Evolutionary conservation across 192 early-diverging fungal species (phyloP), one percentile per base, ranked within the genome.

Genomic region (Coemansia sp.): DNA sequence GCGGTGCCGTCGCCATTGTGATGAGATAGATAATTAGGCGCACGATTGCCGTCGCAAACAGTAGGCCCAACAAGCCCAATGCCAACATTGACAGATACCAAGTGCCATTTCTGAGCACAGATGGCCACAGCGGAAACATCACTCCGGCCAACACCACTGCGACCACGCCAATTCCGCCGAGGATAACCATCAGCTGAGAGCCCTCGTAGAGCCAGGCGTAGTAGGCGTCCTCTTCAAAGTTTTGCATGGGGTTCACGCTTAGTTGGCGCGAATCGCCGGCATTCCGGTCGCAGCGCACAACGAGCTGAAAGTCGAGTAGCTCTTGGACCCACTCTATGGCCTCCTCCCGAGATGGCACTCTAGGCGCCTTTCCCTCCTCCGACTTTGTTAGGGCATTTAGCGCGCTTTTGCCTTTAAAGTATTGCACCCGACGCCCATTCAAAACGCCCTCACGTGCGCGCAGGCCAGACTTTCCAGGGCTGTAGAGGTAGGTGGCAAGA

Each of bases 111-210:
- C 94, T 84, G 61, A 98, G 83, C 46, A 87, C 75, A 9, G 87
- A 79, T 8, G 97, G 97, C 97, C 97, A 98, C 31, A 98, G 87
- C 36, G 96, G 97, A 88, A 99, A 99, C 90, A 99, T 90, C 65
- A 99, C 97, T 65, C 92, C 96, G 1, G 94, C 92, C 71, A 99
- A 87, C 29, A 94, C 90, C 15, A 94, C 81, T 4, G 86, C 78
- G 44, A 99, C 81, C 27, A 99, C 80, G 24, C 87, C 92, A 36
- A 88, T 86, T 7, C 93, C 96, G 53, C 94, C 90, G 62, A 97
- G 81, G 55, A 91, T 90, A 5, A 87, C 83, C 79, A 87, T 85
- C 66, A 91, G 69, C 85, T 93, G 93, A n/a, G 94, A 92, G 36
- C 92, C 94, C 79, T 97, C 93, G 77, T 96, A 98, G 5, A 95